A percentile compares a stretch with the other conserved stretches of the same genome.
Conservation (phyloP, 169 alveolate genomes). For the Toxoplasma gondii region DNA sequence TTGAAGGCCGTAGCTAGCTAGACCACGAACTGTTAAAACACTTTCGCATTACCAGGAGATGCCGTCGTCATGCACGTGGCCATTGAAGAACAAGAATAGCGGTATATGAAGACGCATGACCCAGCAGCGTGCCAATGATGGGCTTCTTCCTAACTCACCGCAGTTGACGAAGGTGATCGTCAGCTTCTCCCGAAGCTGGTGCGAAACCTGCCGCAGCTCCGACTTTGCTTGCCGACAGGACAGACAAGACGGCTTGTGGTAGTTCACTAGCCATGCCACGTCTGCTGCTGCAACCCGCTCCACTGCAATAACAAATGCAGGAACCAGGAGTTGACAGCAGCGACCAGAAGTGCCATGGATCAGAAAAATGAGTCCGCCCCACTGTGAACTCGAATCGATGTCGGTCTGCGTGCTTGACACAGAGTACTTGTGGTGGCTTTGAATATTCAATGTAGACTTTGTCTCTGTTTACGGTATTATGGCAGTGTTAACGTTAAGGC, state of each 20-base stretch:
- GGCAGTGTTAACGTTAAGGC: too few relatives aligned
- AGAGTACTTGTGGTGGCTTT: too few relatives aligned
- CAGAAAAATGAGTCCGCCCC: neutral
- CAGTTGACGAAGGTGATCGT: constrained; percentile 50
- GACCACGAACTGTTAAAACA: too few relatives aligned
- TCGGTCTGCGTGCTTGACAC: too few relatives aligned
- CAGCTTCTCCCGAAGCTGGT: neutral
- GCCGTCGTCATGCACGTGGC: too few relatives aligned
- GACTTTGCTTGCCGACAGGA: constrained; percentile 44
- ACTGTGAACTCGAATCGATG: too few relatives aligned
- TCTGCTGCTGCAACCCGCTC: neutral
- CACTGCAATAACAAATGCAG: neutral
- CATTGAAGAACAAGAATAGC: neutral
- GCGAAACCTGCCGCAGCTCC: constrained; percentile 28
- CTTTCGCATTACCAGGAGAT: too few relatives aligned
- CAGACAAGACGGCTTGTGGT: constrained; percentile 53
- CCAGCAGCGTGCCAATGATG: neutral
- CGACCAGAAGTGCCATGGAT: neutral
- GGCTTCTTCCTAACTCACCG: constrained; percentile 32
- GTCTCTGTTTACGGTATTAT: too few relatives aligned
- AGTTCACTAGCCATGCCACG: constrained; percentile 52
- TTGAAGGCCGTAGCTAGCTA: too few relatives aligned
- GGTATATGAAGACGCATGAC: neutral
- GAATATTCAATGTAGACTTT: too few relatives aligned
- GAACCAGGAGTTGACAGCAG: neutral